A percentile compares a stretch with the other conserved stretches of the same genome.
Conservation (phyloP, 2,329 filamentous ascomycete species). For the Alternaria longipes region DNA sequence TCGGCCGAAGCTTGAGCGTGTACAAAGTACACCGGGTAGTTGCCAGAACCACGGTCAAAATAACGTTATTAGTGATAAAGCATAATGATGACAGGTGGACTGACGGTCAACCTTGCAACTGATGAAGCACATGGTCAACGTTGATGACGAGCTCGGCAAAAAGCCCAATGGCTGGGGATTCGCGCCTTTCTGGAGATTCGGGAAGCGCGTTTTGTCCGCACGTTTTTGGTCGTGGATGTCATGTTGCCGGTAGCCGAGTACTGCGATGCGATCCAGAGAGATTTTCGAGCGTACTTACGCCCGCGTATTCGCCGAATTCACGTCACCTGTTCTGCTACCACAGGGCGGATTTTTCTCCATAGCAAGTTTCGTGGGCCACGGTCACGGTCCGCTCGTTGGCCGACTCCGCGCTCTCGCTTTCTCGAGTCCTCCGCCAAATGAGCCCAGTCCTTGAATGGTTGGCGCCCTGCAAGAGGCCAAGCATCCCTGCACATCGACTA, state of each 20-base stretch:
- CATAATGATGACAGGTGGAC: slow-evolving; percentile 10
- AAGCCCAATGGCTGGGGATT: neutral
- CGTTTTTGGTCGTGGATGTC: slow-evolving; percentile 34
- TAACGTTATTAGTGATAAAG: slow-evolving; percentile 27
- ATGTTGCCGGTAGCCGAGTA: slow-evolving; percentile 27
- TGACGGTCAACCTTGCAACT: slow-evolving; percentile 3
- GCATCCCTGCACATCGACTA: slow-evolving; percentile 40
- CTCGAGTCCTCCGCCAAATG: slow-evolving; percentile 36
- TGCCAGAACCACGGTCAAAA: slow-evolving; percentile 11
- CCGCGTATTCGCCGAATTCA: slow-evolving; percentile 26
- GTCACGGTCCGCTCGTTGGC: slow-evolving; percentile 41
- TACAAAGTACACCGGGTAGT: neutral
- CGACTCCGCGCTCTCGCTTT: slow-evolving; percentile 46
- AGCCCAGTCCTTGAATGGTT: slow-evolving; percentile 50
- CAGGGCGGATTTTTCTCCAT: slow-evolving; percentile 17
- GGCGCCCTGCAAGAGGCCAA: slow-evolving; percentile 46
- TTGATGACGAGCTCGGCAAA: slow-evolving; percentile 30
- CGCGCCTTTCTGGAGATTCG: slow-evolving; percentile 6
- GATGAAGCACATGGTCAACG: slow-evolving; percentile 22
- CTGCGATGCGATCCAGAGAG: slow-evolving; percentile 26
- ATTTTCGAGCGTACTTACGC: slow-evolving; percentile 14
- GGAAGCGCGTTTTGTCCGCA: slow-evolving; percentile 28
- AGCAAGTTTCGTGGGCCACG: slow-evolving; percentile 26
- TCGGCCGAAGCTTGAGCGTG: slow-evolving; percentile 37
- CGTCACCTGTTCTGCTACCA: slow-evolving; percentile 33